Base-by-base conservation (phyloP, 352 stramenopile genomes). In the Globisporangium spiculum region DNA sequence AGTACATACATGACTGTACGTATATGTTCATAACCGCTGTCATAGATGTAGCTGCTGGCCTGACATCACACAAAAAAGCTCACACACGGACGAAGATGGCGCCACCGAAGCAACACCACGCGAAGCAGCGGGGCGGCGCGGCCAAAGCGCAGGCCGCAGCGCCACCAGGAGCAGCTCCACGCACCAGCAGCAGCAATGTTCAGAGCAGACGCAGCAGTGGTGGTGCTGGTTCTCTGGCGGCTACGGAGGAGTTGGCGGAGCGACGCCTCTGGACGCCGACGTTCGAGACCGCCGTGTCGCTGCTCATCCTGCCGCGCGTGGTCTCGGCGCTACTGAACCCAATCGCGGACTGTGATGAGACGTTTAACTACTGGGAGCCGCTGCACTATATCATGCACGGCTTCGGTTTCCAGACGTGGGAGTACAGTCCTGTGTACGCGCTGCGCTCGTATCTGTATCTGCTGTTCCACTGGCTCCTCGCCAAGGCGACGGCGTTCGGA, bases 331-430 rank as follows among this genome's bases (percentile, higher is more conserved):
- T 96, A 1, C 36, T 92, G 50, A 93, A 78, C 59, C 85, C 88
- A 46, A 93, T 99, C 65, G 90, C 89, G 30, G 98, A 99, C 86
- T 99, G 97, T 70, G 98, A 99, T 77, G 98, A 99, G 83, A 97
- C 96, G 1, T 99, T 97, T 77, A 99, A 99, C 85, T 99, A 99
- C 80, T 99, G 97, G 97, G 98, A 99, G 80, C 97, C 96, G 32
- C 83, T 99, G n/a, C 97, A 99, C 78, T 98, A 96, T 65, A 56
- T 99, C 53, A 73, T 98, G n/a, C 97, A 98, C 77, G 85, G 87
- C 65, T 92, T 93, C 60, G 91, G 91, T 26, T 89, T 96, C 68
- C 91, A 97, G 76, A 97, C 91, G 24, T 97, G 91, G 91, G 91
- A 97, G 75, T 95, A 96, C 69, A 89, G 91, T 20, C 94, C 97